Percentiles rank a stretch among this genome's conserved stretches.
phyloP scores from a whole-genome alignment of 108 stramenopile genomes.

The Nitzschia sp. region DNA sequence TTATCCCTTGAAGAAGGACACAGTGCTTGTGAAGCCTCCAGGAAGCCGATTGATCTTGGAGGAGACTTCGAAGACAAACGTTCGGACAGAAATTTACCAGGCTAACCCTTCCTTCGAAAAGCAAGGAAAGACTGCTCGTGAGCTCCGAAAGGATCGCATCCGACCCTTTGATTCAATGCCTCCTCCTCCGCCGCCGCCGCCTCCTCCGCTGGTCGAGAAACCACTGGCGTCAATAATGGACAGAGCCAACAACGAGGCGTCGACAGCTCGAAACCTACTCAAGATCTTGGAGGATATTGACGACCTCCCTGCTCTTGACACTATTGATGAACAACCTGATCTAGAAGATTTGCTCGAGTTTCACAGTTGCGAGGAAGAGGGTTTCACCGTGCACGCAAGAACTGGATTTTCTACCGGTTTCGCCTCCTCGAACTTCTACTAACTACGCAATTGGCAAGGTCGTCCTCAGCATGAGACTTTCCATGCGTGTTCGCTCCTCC shows the following conservation, averaged over 20 bases:
- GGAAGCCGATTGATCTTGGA: slow-evolving; percentile 7
- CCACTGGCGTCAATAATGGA: not conserved
- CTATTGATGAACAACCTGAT: slow-evolving; percentile 1
- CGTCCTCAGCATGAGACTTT: no score
- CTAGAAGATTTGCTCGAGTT: slow-evolving; percentile 15
- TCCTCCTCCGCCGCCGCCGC: slow-evolving; percentile 11
- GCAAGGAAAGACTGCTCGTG: not conserved
- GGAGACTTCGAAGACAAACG: slow-evolving; percentile 10
- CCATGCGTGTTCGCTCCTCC: no score
- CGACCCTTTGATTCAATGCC: slow-evolving; percentile 7
- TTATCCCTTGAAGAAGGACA: not conserved
- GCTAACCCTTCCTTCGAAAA: not conserved
- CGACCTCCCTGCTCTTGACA: not conserved
- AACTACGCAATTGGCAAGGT: no score
- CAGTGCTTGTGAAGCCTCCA: not conserved
- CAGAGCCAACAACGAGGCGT: not conserved
- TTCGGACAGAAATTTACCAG: not conserved
- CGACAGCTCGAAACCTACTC: not conserved
- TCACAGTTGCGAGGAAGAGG: slow-evolving; percentile 11
- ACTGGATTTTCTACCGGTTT: no score
- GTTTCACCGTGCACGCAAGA: slow-evolving; percentile 3
- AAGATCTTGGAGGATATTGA: not conserved
- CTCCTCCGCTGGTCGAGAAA: no score
- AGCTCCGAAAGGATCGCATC: slow-evolving; percentile 21
- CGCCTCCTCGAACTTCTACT: no score